Conservation (phyloP, 1,284 basidiomycete species). For the Ustanciosporium gigantosporum region DNA sequence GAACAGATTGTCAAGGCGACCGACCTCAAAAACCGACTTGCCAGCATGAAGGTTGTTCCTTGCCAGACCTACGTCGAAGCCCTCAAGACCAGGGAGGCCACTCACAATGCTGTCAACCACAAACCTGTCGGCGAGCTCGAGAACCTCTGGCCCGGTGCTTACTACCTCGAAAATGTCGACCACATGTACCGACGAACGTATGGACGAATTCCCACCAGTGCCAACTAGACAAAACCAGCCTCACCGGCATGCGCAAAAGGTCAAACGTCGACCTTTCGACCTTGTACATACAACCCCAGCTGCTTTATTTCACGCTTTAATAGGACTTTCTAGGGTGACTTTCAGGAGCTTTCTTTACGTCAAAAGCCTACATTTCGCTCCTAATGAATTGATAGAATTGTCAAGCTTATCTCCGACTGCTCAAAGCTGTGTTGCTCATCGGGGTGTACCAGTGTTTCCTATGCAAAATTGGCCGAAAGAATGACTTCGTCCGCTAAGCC, state of each 20-base stretch:
- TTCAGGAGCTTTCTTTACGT: too few relatives aligned
- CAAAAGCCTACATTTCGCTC: not conserved
- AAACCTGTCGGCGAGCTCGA: conserved; percentile 82
- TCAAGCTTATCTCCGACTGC: too few relatives aligned
- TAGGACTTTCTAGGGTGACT: too few relatives aligned
- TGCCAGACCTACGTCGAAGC: conserved; percentile 82
- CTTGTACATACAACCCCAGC: too few relatives aligned
- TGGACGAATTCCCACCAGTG: conserved; percentile 47
- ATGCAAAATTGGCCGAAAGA: too few relatives aligned
- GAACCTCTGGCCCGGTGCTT: conserved; percentile 90
- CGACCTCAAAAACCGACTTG: conserved; percentile 76
- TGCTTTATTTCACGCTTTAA: too few relatives aligned
- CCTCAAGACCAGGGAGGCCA: conserved; percentile 75
- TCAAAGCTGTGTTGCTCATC: too few relatives aligned
- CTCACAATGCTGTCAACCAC: conserved; percentile 89
- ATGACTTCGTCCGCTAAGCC: too few relatives aligned
- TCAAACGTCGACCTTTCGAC: not conserved
- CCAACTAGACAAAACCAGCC: too few relatives aligned
- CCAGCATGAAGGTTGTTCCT: conserved; percentile 84
- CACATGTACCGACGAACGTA: conserved; percentile 91
- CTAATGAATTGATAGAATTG: not conserved
- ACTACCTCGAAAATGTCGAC: conserved; percentile 92
- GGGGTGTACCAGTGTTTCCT: too few relatives aligned
- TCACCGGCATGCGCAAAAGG: too few relatives aligned
- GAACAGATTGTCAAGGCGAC: conserved; percentile 77